These are phyloP conservation scores for Filosporella fistucella DNA, from an alignment of 495 filamentous ascomycete genomes.

Conservation along the genomic window DNA sequence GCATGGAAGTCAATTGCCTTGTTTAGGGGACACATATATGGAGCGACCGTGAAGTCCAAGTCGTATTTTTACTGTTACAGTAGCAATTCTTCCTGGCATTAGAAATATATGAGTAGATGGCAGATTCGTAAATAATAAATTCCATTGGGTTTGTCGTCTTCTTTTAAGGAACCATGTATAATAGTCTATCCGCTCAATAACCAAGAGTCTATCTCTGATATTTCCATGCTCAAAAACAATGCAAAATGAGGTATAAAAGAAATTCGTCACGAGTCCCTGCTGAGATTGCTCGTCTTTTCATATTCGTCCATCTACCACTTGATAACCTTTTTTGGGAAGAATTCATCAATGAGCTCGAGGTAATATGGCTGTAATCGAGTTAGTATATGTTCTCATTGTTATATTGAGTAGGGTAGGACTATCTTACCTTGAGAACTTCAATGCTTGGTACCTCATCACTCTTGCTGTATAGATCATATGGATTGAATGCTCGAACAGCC, in stretches of 20 bases:
- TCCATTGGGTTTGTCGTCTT: too few relatives aligned
- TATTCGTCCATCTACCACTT: slow-evolving; percentile 54
- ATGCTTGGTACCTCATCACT: slow-evolving; percentile 72
- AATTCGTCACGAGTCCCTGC: too few relatives aligned
- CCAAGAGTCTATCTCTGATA: too few relatives aligned
- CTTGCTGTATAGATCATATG: slow-evolving; percentile 91
- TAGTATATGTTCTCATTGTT: neutral
- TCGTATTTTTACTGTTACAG: too few relatives aligned
- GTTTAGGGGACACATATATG: too few relatives aligned
- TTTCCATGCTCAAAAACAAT: slow-evolving; percentile 1
- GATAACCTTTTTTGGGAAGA: slow-evolving; percentile 71
- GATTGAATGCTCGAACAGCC: slow-evolving; percentile 83
- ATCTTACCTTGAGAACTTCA: slow-evolving; percentile 61
- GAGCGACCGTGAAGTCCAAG: too few relatives aligned
- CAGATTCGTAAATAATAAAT: too few relatives aligned
- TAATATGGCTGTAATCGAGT: slow-evolving; percentile 62
- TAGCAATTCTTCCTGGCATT: too few relatives aligned
- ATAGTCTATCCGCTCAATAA: too few relatives aligned
- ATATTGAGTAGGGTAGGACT: neutral
- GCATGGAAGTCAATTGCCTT: too few relatives aligned
- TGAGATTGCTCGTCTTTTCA: neutral
- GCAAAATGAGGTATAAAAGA: neutral
- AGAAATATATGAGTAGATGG: too few relatives aligned
- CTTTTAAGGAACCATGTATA: too few relatives aligned
- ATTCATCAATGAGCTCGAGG: slow-evolving; percentile 78